Conservation (phyloP, 768 basidiomycete genomes). For the Boletus vinaceobasis region DNA sequence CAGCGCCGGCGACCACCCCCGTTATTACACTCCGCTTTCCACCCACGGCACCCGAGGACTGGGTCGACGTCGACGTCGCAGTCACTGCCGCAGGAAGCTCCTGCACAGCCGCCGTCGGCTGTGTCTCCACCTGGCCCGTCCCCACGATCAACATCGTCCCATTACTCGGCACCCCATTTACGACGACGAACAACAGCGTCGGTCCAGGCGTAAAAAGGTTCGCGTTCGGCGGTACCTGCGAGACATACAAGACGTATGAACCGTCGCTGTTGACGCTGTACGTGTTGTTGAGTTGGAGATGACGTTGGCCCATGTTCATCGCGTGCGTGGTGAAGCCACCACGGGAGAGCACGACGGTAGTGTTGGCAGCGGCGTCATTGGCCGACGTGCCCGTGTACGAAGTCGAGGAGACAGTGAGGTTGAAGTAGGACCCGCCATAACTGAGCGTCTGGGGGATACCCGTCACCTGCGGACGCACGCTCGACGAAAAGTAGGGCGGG, state of each 20-base stretch:
- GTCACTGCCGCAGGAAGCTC: slow-evolving; percentile 39
- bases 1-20: not conserved
- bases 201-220: slow-evolving; percentile 90
- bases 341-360: slow-evolving; percentile 77
- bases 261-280: slow-evolving; percentile 80
- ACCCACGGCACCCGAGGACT: not conserved
- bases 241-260: slow-evolving; percentile 72
- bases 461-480: slow-evolving; percentile 61
- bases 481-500: slow-evolving; percentile 78
- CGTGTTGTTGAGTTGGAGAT: slow-evolving; percentile 78
- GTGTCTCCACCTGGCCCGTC: slow-evolving; percentile 69
- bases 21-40: not conserved
- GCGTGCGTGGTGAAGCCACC: slow-evolving; percentile 82
- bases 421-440: slow-evolving; percentile 82
- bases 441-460: slow-evolving; percentile 70
- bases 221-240: slow-evolving; percentile 81
- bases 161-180: slow-evolving; percentile 81
- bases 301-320: slow-evolving; percentile 87
- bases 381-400: slow-evolving; percentile 61
- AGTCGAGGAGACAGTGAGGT: slow-evolving; percentile 62
- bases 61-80: not conserved
- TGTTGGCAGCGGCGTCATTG: slow-evolving; percentile 69
- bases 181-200: slow-evolving; percentile 74
- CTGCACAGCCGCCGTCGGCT: slow-evolving; percentile 47
- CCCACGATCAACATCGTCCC: slow-evolving; percentile 78